phyloP scores from a whole-genome alignment of 495 filamentous ascomycete genomes.

The Penicillium coffeae region DNA sequence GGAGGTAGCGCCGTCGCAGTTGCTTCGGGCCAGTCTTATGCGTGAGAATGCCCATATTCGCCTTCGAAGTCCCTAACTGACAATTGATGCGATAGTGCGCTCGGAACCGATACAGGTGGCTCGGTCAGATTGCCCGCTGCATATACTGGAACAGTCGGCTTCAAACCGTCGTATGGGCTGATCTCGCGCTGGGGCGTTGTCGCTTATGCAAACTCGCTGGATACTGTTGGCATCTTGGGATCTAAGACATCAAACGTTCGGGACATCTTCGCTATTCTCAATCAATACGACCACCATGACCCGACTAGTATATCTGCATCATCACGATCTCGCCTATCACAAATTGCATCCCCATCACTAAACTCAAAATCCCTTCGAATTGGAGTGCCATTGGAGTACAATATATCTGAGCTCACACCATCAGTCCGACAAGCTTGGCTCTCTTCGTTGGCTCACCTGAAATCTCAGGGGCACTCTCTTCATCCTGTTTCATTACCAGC shows the following conservation, averaged over 20 bases:
- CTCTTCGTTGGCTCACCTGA: slow-evolving; percentile 52
- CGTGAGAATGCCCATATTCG: slow-evolving; percentile 38
- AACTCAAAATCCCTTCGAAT: slow-evolving; percentile 47
- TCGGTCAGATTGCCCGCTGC: slow-evolving; percentile 89
- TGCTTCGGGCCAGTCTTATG: slow-evolving; percentile 61
- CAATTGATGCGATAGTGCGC: slow-evolving; percentile 46
- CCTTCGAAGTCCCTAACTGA: slow-evolving; percentile 2
- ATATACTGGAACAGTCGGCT: slow-evolving; percentile 82
- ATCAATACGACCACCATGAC: slow-evolving; percentile 65
- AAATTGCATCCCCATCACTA: slow-evolving; percentile 23
- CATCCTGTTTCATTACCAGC: slow-evolving; percentile 76
- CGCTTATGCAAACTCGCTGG: slow-evolving; percentile 91
- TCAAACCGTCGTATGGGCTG: slow-evolving; percentile 88
- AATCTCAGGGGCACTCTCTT: slow-evolving; percentile 60
- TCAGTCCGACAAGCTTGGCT: slow-evolving; percentile 67
- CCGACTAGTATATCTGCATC: slow-evolving; percentile 64
- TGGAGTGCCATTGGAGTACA: slow-evolving; percentile 83
- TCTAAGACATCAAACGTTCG: slow-evolving; percentile 43
- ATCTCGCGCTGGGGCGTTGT: slow-evolving; percentile 86
- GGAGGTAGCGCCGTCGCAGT: slow-evolving; percentile 91
- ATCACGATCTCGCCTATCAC: slow-evolving; percentile 47
- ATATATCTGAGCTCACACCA: slow-evolving; percentile 72
- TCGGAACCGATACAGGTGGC: slow-evolving; percentile 94
- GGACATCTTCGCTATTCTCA: slow-evolving; percentile 55
- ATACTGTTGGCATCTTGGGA: slow-evolving; percentile 84